Evolutionary conservation across 2,329 filamentous ascomycete species (phyloP), one percentile per base, ranked within the genome.

Genomic region (Fusarium austroafricanum): DNA sequence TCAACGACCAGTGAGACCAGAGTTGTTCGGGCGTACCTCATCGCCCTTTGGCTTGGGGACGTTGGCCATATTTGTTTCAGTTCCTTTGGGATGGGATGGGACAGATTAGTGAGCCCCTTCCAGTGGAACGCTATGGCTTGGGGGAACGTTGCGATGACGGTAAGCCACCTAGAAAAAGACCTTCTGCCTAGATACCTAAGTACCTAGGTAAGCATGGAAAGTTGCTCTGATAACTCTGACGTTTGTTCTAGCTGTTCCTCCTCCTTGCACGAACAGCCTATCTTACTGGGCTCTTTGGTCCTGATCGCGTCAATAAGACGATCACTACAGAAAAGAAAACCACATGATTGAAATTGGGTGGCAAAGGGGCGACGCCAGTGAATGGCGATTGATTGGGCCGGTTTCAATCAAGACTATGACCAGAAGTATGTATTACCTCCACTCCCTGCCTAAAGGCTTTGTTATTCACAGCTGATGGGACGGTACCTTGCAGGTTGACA

Each of bases 81-180:
- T 17, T 78, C 76, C 18, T 87, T 86, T 71, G 84, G 83, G 9
- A 81, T 93, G 65, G 90, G 89, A 10, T 81, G 81, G 74, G 82
- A 86, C 11, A 79, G 79, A 33, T 83, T 87, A 45, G 65, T 86
- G 43, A 83, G 87, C 68, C 77, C 90, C 12, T 77, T 73, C 6
- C 79, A 77, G 21, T 93, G 91, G 91, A 93, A 92, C 75, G 80
- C 84, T 33, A 85, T 90, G 81, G 86, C 89, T n/a, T 92, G 88
- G 87, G 91, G 91, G 4, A 93, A 93, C 72, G 83, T 94, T 65
- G 89, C 85, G 10, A 83, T 84, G 49, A 92, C 90, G 26, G 85
- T 89, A 71, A 79, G 84, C n/a, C 9, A 42, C n/a, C n/a, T n/a
- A 28, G 8, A 29, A 10, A 33, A 18, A 21, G 20, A 49, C 9